These are phyloP conservation scores for Anthracocystis panici-leucophaei DNA, from an alignment of 1,284 basidiomycete genomes.

Conservation along the genomic window DNA sequence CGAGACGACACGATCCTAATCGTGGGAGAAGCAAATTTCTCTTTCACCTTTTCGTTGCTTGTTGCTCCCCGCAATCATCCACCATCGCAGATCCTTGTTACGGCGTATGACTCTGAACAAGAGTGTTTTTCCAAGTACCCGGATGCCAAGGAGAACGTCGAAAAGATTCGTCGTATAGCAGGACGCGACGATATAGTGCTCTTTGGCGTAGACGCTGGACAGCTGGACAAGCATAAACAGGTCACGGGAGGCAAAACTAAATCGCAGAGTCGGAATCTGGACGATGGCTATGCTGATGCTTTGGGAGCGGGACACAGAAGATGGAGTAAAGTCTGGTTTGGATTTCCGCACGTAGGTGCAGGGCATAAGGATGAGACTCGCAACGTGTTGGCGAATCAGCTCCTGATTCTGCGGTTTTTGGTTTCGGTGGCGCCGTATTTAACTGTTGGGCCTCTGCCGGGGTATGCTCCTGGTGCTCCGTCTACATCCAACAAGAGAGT, in stretches of 20 bases:
- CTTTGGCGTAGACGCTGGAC: constrained; percentile 87
- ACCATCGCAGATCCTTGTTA: constrained; percentile 81
- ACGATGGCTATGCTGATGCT: constrained; percentile 2
- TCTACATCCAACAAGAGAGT: constrained; percentile 48
- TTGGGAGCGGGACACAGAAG: constrained; percentile 52
- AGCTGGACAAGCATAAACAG: constrained; percentile 75
- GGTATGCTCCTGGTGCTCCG: constrained; percentile 58
- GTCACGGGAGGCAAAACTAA: constrained; percentile 61
- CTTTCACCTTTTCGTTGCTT: constrained; percentile 84
- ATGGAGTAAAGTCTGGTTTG: constrained; percentile 89
- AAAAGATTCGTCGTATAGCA: constrained; percentile 53
- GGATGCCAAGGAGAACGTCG: constrained; percentile 78
- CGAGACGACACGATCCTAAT: constrained; percentile 83
- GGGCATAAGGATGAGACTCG: constrained; percentile 94
- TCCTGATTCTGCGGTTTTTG: constrained; percentile 86
- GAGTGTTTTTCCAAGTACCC: constrained; percentile 87
- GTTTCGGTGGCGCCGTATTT: constrained; percentile 79
- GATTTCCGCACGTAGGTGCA: constrained; percentile 96
- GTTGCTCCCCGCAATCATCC: constrained; percentile 71
- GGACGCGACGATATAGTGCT: constrained; percentile 78
- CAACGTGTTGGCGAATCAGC: constrained; percentile 91
- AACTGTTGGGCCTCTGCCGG: constrained; percentile 62
- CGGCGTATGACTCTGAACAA: constrained; percentile 84
- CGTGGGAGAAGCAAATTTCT: constrained; percentile 92
- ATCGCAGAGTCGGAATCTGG: constrained; percentile 9